These are phyloP conservation scores for Hanseniaspora taiwanica DNA, from an alignment of 805 yeast genomes.

Conservation along the genomic window DNA sequence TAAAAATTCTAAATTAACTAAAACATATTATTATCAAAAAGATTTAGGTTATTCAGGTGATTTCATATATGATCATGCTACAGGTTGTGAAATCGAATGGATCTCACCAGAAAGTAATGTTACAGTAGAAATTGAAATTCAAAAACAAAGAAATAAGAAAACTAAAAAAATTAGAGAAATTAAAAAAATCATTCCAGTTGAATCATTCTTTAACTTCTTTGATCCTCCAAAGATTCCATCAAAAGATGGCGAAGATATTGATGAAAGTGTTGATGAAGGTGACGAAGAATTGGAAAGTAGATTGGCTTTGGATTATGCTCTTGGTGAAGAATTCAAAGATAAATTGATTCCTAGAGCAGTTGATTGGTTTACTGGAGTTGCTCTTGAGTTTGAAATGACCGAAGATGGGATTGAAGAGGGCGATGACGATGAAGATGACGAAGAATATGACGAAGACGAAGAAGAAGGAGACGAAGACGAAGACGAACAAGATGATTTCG, in stretches of 20 bases:
- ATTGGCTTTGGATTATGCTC: conserved; percentile 82
- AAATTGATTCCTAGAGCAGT: conserved; percentile 91
- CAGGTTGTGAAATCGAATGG: conserved; percentile 83
- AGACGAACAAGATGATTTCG: conserved; percentile 27
- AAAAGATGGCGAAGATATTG: conserved; percentile 16
- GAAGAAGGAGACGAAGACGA: conserved; percentile 29
- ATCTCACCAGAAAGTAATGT: conserved; percentile 64
- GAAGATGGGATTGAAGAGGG: conserved; percentile 50
- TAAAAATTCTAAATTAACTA: conserved; percentile 56
- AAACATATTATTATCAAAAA: conserved; percentile 87
- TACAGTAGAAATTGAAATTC: conserved; percentile 77
- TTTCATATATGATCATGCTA: conserved; percentile 93
- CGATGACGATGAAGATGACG: conserved; percentile 46
- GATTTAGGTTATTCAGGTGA: conserved; percentile 93
- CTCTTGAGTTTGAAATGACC: conserved; percentile 60
- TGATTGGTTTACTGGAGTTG: conserved; percentile 98
- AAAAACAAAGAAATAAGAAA: conserved; percentile 93
- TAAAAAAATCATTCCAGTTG: conserved; percentile 87
- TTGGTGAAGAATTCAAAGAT: conserved; percentile 94
- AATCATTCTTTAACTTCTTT: conserved; percentile 91
- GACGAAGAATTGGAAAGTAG: conserved; percentile 59
- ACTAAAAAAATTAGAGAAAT: conserved; percentile 94
- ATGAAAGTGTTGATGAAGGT: conserved; percentile 36
- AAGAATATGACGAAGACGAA: conserved; percentile 53
- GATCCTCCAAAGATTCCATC: conserved; percentile 76